Base-by-base conservation (phyloP, 352 stramenopile genomes). In the Phytopythium sindhum region DNA sequence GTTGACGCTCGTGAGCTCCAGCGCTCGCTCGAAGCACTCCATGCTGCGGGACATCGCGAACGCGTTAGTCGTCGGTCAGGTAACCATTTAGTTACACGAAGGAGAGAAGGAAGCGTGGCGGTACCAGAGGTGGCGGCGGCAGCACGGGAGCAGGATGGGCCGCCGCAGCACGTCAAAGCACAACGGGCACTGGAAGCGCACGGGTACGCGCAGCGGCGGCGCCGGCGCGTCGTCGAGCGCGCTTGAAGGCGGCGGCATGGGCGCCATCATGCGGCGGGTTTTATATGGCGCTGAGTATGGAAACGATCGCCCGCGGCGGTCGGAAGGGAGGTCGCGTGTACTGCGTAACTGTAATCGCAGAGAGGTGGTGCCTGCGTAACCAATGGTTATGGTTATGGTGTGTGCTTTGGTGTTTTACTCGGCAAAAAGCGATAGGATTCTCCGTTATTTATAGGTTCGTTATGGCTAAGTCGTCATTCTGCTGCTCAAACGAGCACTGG, bases 1-100 rank as follows among this genome's bases (percentile, higher is more conserved):
- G 69, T 89, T 90, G 53, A 82, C 79, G 39, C 79, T 90, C 17
- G 85, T 93, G 53, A 93, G 69, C 64, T 88, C 80, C 45, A 93
- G 63, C 24, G 75, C 75, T 42, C 83, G 82, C 63, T 91, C 80
- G 61, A 93, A 91, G 57, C 85, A 93, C 58, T 78, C 80, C 52
- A 72, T 69, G 61, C 80, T 89, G 57, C 12, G 21, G 4, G 23
- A n/a, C 47, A 63, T 45, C 12, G 45, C 21, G n/a, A n/a, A n/a
- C n/a, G 14, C 14, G 39, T 45, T 45, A n/a, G 39, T 26, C 19
- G 42, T 50, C 42, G 21, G 21, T 50, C 9, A 2, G 41, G 15
- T 17, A 17, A 14, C 4, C 47, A 23, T 35, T 24, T 31, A 2
- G 2, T 24, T 31, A 2, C 17, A 15, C 9, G 45, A 28, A 19